Evolutionary conservation across 768 basidiomycete species (phyloP).

Genomic region (Leccinum aurantiacum): DNA sequence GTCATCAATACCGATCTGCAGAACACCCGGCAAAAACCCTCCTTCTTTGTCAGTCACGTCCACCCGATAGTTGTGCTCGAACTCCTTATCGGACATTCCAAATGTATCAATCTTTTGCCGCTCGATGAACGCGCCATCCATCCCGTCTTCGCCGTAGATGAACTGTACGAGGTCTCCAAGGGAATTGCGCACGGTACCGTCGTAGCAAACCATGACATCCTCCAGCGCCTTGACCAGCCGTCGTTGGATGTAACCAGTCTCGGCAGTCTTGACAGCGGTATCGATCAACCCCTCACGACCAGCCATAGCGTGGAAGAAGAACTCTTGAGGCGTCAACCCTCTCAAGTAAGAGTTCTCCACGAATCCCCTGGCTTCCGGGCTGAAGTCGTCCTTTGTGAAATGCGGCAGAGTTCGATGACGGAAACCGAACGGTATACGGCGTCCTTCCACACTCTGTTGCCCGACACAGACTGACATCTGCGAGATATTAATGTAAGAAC

Average conservation of each 20-base stretch:
- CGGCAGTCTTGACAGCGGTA: conserved; percentile 99
- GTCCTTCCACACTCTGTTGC: conserved; percentile 97
- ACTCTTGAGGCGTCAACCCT: conserved; percentile 95
- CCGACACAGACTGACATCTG: conserved; percentile 99
- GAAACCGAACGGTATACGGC: conserved; percentile 98
- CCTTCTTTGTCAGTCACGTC: conserved; percentile 84
- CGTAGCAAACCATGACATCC: conserved; percentile 96
- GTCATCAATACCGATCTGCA: conserved; percentile 88
- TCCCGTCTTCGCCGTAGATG: conserved; percentile 97
- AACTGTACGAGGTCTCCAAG: conserved; percentile 96
- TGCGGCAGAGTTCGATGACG: conserved; percentile 94
- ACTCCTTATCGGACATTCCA: conserved; percentile 74
- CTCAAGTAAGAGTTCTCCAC: conserved; percentile 99
- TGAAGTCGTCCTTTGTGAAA: conserved; percentile 98
- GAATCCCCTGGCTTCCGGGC: conserved; percentile 95
- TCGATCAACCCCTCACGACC: conserved; percentile 99
- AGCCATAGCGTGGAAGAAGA: conserved; percentile 99
- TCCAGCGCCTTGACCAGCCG: conserved; percentile 97
- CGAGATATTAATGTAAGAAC: conserved; percentile 99
- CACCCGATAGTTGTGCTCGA: conserved; percentile 92
- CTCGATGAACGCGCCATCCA: conserved; percentile 98
- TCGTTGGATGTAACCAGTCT: conserved; percentile 98
- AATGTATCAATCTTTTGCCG: conserved; percentile 92
- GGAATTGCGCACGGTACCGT: conserved; percentile 97
- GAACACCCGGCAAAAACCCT: conserved; percentile 74